Conservation (phyloP, 2,329 filamentous ascomycete species). For the Periconia sp. region DNA sequence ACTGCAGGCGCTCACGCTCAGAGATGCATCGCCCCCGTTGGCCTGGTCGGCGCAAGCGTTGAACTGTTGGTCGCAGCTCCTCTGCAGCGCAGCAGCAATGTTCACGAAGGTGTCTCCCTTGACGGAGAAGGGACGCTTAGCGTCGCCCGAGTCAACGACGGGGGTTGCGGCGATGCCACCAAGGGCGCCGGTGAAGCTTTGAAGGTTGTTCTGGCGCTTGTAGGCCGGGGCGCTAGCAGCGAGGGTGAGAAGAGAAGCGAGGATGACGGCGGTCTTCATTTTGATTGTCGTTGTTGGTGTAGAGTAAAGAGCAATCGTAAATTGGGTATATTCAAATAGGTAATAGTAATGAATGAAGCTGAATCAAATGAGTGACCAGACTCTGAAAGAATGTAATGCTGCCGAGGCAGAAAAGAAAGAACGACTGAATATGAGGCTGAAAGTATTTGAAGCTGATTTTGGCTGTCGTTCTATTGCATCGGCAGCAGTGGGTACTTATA, state of each 20-base stretch:
- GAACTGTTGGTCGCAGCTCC: conserved; percentile 69
- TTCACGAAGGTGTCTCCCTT: conserved; percentile 57
- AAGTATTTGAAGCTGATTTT: no score
- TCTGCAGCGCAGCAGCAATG: conserved; percentile 61
- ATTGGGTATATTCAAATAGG: neutral
- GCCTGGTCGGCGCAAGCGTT: conserved; percentile 65
- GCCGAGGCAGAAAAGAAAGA: conserved; percentile 7
- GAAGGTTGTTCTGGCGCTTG: conserved; percentile 25
- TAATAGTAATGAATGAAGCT: conserved; percentile 10
- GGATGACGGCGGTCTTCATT: conserved; percentile 29
- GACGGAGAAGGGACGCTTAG: conserved; percentile 50
- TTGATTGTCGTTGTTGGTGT: conserved; percentile 10
- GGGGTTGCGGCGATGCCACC: conserved; percentile 31
- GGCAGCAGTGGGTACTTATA: conserved; percentile 10
- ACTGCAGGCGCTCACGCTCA: conserved; percentile 24
- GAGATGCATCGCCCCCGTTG: conserved; percentile 48
- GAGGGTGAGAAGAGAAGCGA: conserved; percentile 21
- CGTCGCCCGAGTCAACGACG: conserved; percentile 30
- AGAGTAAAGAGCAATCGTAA: conserved; percentile 1
- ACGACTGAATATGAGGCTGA: neutral
- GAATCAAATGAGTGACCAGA: conserved; percentile 33
- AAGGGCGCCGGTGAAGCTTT: conserved; percentile 31
- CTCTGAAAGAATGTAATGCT: conserved; percentile 33
- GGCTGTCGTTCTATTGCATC: no score
- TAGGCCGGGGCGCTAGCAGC: conserved; percentile 20